phyloP scores from a whole-genome alignment of 805 yeast genomes.

The Grigorovia jiainica region DNA sequence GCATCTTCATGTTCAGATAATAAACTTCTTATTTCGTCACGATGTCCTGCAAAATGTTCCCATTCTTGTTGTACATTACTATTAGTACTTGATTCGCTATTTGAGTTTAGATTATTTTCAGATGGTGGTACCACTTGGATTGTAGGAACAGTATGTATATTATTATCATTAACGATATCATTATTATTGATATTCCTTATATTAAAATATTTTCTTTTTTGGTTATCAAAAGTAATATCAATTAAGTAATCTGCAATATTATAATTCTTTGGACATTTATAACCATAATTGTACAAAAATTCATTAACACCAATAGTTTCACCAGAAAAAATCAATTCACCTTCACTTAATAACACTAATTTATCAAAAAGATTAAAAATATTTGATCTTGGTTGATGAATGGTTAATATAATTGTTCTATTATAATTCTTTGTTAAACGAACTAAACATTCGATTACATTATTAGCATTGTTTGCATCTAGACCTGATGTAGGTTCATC shows the following conservation, averaged over 20 bases:
- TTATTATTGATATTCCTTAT: neutral
- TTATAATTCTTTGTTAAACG: conserved; percentile 69
- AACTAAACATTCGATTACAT: conserved; percentile 79
- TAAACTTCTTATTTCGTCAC: conserved; percentile 50
- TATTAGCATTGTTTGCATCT: conserved; percentile 87
- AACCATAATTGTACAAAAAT: conserved; percentile 68
- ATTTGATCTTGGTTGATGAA: conserved; percentile 95
- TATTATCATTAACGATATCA: neutral
- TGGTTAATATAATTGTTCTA: conserved; percentile 85
- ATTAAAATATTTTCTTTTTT: conserved; percentile 1
- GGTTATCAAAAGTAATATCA: conserved; percentile 69
- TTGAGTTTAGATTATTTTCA: neutral
- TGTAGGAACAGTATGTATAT: neutral
- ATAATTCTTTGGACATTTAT: conserved; percentile 77
- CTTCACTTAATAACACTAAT: conserved; percentile 70
- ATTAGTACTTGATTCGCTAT: conserved; percentile 34
- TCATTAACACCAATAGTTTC: conserved; percentile 65
- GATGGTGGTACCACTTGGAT: neutral
- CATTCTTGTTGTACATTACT: conserved; percentile 51
- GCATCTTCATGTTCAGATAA: conserved; percentile 9
- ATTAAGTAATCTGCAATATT: conserved; percentile 90
- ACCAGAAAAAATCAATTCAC: conserved; percentile 82
- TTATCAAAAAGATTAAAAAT: conserved; percentile 87
- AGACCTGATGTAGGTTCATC: conserved; percentile 96
- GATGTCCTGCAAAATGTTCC: conserved; percentile 76